These are phyloP conservation scores for Arthonia radiata DNA, from an alignment of 495 filamentous ascomycete genomes.

Conservation along the genomic window DNA sequence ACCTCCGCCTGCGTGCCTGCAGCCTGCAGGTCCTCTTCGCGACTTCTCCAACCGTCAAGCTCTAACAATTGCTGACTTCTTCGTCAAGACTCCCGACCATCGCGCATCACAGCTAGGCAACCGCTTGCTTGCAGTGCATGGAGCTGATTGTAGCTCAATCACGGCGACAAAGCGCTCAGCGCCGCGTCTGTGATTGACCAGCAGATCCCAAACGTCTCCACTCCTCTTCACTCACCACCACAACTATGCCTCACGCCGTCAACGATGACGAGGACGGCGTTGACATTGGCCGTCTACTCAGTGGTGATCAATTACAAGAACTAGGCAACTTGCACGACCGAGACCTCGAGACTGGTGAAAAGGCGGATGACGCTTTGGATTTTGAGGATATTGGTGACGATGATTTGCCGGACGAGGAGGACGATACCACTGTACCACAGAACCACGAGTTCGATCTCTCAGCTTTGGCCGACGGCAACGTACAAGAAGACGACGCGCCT, in stretches of 20 bases:
- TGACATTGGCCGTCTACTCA: slow-evolving; percentile 1
- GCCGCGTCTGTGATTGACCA: too few relatives aligned
- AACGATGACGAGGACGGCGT: slow-evolving; percentile 3
- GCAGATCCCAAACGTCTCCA: too few relatives aligned
- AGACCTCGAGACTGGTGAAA: slow-evolving; percentile 35
- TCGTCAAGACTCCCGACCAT: too few relatives aligned
- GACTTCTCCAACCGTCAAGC: too few relatives aligned
- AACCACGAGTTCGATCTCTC: slow-evolving; percentile 3
- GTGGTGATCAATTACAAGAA: background rate
- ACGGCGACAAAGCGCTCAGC: too few relatives aligned
- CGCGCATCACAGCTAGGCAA: too few relatives aligned
- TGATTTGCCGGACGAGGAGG: slow-evolving; percentile 44
- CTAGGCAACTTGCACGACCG: slow-evolving; percentile 6
- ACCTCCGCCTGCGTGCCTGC: too few relatives aligned
- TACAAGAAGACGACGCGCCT: background rate
- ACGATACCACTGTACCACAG: slow-evolving; percentile 10
- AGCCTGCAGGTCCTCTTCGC: too few relatives aligned
- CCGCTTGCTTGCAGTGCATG: too few relatives aligned
- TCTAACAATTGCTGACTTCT: too few relatives aligned
- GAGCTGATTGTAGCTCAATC: too few relatives aligned
- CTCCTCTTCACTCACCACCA: too few relatives aligned
- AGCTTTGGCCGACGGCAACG: slow-evolving; percentile 1
- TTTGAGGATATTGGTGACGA: slow-evolving; percentile 67
- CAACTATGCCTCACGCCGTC: slow-evolving; percentile 5
- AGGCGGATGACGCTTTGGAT: slow-evolving; percentile 60